Percentiles rank a stretch among this genome's conserved stretches.
Conservation (phyloP, 371 early-diverging fungal genomes). For the Apophysomyces sp. region DNA sequence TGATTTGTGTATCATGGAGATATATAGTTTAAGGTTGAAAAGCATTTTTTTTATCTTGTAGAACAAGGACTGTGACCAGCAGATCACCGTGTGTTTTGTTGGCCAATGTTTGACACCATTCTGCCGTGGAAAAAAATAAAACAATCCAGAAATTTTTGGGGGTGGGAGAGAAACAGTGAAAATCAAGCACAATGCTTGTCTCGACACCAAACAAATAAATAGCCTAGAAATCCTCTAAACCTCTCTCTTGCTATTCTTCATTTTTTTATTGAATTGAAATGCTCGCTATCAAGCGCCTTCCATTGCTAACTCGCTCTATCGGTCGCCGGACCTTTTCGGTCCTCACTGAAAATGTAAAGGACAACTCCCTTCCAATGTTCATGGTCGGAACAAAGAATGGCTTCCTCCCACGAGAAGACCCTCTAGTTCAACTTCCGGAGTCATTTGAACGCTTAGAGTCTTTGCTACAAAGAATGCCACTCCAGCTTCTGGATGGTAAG, state of each 20-base stretch:
- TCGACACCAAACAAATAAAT: not conserved
- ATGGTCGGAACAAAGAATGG: slow-evolving; percentile 69
- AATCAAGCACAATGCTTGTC: not conserved
- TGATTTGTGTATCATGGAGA: too few relatives aligned
- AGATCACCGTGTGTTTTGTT: not conserved
- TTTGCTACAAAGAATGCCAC: slow-evolving; percentile 78
- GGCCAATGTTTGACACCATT: not conserved
- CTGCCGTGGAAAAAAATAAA: not conserved
- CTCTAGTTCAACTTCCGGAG: slow-evolving; percentile 62
- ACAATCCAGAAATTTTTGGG: not conserved
- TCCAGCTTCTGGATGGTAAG: slow-evolving; percentile 62
- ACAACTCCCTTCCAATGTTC: slow-evolving; percentile 57
- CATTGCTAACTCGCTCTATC: not conserved
- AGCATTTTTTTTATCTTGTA: too few relatives aligned
- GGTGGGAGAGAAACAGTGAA: not conserved
- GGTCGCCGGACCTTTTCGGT: slow-evolving; percentile 19
- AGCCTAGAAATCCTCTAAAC: not conserved
- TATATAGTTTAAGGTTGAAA: too few relatives aligned
- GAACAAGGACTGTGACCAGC: too few relatives aligned
- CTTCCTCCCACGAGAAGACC: slow-evolving; percentile 72
- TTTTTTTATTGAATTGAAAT: not conserved
- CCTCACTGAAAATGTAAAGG: slow-evolving; percentile 29
- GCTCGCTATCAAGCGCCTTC: not conserved
- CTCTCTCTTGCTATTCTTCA: not conserved
- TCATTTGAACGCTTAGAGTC: slow-evolving; percentile 68